A percentile compares a stretch with the other conserved stretches of the same genome.
Evolutionary conservation across 345 rosid species (phyloP).

Genomic region (Erysimum cheiranthoides): DNA sequence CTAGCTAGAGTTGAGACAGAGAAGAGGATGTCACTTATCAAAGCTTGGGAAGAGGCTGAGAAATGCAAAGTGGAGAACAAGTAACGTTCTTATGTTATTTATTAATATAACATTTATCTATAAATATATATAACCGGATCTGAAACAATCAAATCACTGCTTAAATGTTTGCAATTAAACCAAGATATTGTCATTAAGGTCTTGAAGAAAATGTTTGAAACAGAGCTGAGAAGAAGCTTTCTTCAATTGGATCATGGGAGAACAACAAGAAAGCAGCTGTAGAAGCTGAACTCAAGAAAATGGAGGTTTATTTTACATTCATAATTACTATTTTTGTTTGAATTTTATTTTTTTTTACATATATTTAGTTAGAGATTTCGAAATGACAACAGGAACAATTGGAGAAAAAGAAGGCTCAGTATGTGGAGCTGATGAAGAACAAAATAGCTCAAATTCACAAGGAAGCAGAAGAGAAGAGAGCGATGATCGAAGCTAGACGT

Average conservation of each 20-base stretch:
- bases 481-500: conserved; percentile 47
- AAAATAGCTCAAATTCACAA: conserved; percentile 49
- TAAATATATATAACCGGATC: not conserved
- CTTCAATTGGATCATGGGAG: conserved; percentile 50
- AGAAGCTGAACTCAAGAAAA: conserved; percentile 50
- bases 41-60: conserved; percentile 52
- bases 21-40: conserved; percentile 47
- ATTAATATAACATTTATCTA: not conserved
- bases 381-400: conserved; percentile 36
- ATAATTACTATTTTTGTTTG: not conserved
- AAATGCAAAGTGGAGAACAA: conserved; percentile 49
- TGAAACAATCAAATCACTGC: not conserved
- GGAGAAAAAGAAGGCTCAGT: conserved; percentile 46
- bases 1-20: conserved; percentile 50
- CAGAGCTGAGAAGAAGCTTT: conserved; percentile 50
- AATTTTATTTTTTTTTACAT: not conserved
- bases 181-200: not conserved
- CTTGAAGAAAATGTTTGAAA: not conserved
- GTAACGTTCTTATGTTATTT: conserved; percentile 8
- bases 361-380: not conserved
- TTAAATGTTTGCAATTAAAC: not conserved
- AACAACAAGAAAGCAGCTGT: conserved; percentile 46
- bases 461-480: conserved; percentile 47
- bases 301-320: conserved; percentile 32
- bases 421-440: conserved; percentile 45